Conservation (phyloP, 176 grass and related monocot genomes). For the Hyparrhenia diplandra region DNA sequence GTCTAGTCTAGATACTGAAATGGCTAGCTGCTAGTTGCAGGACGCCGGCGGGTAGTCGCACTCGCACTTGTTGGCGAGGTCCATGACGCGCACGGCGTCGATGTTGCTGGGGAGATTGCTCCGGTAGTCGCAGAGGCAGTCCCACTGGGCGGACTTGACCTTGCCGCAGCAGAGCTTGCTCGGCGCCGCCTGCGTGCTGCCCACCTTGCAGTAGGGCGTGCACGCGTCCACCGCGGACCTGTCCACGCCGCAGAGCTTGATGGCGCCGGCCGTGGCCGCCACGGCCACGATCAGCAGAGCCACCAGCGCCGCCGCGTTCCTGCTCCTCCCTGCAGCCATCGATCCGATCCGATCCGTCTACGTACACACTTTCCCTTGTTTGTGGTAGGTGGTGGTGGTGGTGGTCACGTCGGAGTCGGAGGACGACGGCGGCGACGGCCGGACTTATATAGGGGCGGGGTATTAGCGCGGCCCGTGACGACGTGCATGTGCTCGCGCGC, state of each 20-base stretch:
- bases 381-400: not conserved
- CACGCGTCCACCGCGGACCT: constrained; percentile 21
- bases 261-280: not conserved
- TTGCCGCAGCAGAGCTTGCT: constrained; percentile 10
- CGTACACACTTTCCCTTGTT: too few relatives aligned
- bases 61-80: constrained; percentile 50
- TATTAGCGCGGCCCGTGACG: constrained; percentile 31
- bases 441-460: constrained; percentile 6
- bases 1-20: not conserved
- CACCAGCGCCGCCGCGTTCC: not conserved
- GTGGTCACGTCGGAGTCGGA: not conserved
- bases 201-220: constrained; percentile 23
- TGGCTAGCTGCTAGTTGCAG: not conserved
- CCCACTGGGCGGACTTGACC: not conserved
- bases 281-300: constrained; percentile 6
- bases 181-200: not conserved
- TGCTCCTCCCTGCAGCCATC: not conserved
- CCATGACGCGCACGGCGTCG: constrained; percentile 29
- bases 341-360: too few relatives aligned
- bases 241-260: constrained; percentile 36
- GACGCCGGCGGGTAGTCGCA: not conserved
- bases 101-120: not conserved
- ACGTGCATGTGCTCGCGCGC: constrained; percentile 9
- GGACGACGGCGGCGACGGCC: not conserved
- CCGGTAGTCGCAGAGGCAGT: constrained; percentile 32